A percentile compares a stretch with the other conserved stretches of the same genome.
phyloP scores from a whole-genome alignment of 768 basidiomycete genomes.

The Suillus discolor region DNA sequence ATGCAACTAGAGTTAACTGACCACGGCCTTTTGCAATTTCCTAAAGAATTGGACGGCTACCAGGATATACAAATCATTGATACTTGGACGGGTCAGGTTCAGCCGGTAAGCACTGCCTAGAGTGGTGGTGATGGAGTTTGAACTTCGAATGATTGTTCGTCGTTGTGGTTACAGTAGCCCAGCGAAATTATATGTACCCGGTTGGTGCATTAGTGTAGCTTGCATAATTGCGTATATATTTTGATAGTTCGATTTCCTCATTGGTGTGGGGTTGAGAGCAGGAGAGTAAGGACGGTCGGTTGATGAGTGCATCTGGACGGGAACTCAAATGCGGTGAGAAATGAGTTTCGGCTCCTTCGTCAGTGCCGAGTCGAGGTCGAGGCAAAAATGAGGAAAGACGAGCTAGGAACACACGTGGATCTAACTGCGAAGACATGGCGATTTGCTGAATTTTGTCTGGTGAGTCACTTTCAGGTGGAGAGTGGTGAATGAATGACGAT shows the following conservation, averaged over 20 bases:
- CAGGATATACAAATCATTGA: background rate
- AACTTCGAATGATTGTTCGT: too few species aligned
- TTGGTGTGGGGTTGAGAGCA: background rate
- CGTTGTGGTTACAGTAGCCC: too few species aligned
- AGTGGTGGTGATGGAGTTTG: too few species aligned
- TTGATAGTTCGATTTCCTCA: background rate
- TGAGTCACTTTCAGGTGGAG: background rate
- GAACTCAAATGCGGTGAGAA: background rate
- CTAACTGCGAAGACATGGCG: background rate
- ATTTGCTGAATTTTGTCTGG: background rate
- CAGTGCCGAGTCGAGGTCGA: too few species aligned
- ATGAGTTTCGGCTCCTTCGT: background rate
- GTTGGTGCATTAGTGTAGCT: too few species aligned
- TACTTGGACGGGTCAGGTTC: too few species aligned
- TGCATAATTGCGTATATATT: too few species aligned
- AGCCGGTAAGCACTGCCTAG: too few species aligned
- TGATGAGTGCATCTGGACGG: background rate
- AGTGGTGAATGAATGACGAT: background rate
- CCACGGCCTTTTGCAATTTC: background rate
- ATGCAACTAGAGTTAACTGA: background rate
- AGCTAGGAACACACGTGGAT: background rate
- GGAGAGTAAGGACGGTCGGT: background rate
- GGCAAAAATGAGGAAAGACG: too few species aligned
- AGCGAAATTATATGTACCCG: too few species aligned
- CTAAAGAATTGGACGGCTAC: background rate